Percentiles rank a stretch among this genome's conserved stretches.
Evolutionary conservation across 2,329 filamentous ascomycete species (phyloP).

Genomic region (Penicillium digitatum): DNA sequence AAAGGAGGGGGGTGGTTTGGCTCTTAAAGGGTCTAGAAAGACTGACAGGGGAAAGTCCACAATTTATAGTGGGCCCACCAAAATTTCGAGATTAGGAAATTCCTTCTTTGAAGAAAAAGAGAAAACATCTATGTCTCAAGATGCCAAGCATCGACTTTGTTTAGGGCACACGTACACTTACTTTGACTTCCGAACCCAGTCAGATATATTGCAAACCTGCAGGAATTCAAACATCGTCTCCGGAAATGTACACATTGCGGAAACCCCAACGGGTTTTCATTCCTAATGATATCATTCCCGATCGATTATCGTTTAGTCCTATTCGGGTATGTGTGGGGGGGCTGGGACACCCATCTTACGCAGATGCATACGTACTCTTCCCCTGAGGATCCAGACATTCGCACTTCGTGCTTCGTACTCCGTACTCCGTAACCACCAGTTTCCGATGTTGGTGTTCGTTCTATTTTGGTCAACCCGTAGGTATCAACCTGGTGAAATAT

Average conservation of each 20-base stretch:
- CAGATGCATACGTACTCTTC: slow-evolving; percentile 8
- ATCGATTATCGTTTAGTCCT: slow-evolving; percentile 4
- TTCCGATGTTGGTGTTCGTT: not conserved
- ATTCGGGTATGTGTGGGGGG: slow-evolving; percentile 1
- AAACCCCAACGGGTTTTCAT: slow-evolving; percentile 4
- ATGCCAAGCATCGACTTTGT: not conserved
- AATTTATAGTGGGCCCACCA: slow-evolving; percentile 6
- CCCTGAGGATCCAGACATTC: not conserved
- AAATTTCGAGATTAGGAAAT: not conserved
- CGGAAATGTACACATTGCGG: not conserved
- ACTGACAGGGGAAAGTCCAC: slow-evolving; percentile 4
- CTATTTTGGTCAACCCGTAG: not conserved
- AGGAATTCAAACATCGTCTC: not conserved
- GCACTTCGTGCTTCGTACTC: not conserved
- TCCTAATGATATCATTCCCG: slow-evolving; percentile 6
- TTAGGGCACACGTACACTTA: not conserved
- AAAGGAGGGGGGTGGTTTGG: not conserved
- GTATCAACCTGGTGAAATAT: not conserved
- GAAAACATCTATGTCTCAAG: not conserved
- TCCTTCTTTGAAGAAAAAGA: not conserved
- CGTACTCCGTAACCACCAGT: not conserved
- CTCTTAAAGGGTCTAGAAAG: not conserved
- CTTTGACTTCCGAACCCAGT: not conserved
- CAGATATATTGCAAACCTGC: not conserved
- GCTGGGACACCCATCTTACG: slow-evolving; percentile 2